phyloP scores from a whole-genome alignment of 176 grass and related monocot genomes.

The Oryza officinalis region DNA sequence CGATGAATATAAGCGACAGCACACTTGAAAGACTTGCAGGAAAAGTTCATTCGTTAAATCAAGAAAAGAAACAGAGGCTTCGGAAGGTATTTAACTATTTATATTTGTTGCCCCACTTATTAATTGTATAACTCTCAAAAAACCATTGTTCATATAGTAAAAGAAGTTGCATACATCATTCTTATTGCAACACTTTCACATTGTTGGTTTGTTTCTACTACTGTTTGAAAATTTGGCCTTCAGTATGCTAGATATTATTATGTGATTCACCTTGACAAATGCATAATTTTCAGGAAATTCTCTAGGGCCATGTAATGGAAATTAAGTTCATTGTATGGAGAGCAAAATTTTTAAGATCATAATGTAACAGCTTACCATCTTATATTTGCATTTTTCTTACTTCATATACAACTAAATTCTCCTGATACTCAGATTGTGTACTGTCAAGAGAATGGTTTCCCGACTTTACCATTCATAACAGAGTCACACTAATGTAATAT shows the following conservation, averaged over 20 bases:
- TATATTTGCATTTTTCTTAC: background rate
- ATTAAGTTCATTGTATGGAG: background rate
- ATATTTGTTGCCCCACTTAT: background rate
- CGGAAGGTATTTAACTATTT: conserved; percentile 71
- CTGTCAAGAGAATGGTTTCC: background rate
- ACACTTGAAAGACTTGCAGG: conserved; percentile 57
- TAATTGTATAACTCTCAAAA: background rate
- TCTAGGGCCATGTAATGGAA: background rate
- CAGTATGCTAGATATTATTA: conserved; percentile 5
- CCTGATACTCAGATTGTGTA: background rate
- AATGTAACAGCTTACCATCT: background rate
- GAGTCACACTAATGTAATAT: background rate
- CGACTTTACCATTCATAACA: background rate
- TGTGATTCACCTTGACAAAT: background rate
- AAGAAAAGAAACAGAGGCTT: conserved; percentile 76
- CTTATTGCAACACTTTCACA: background rate
- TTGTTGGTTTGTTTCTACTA: background rate
- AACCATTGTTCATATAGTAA: background rate
- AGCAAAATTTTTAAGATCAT: background rate
- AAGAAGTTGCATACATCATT: background rate
- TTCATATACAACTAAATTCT: background rate
- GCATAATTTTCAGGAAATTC: background rate
- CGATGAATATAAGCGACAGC: conserved; percentile 64
- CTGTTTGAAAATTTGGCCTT: background rate
- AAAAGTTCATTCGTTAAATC: conserved; percentile 61